Base-by-base conservation (phyloP, 148 eudicot species). In the Rhododendron kiyosumense region DNA sequence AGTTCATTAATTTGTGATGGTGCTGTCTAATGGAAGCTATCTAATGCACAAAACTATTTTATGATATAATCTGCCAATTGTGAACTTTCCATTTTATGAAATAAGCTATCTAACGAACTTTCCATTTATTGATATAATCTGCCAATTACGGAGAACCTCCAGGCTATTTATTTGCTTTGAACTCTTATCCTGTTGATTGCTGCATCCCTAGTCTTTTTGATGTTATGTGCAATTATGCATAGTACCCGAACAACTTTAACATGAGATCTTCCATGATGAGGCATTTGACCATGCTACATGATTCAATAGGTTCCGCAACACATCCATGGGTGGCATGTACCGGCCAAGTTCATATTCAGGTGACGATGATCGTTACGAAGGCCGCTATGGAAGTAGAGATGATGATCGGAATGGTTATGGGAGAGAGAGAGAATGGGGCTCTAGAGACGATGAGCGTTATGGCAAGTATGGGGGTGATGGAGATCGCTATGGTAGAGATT, bases 391-490 rank as follows among this genome's bases (percentile, higher is more conserved):
- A 84, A 87, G 90, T 83, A 87, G 92, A 90, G 92, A 95, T 79
- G 96, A 95, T 73, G 98, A 95, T 63, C 89, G 94, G 57, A 93
- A 95, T 90, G 95, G 95, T 49, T 90, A 95, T 91, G 98, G 95
- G 88, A 91, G 95, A 87, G 99, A 95, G 43, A 92, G 93, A 90
- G 98, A 94, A 65, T 78, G 92, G 89, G 89, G 95, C 83, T 86
- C 77, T 49, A 87, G 91, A 85, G 96, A 94, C 84, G 95, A 94
- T 87, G 97, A 93, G 51, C 89, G 87, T 61, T 93, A 93, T 91
- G 96, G 96, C 86, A 92, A 88, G 45, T 88, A 90, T 89, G 95
- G 91, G 73, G 93, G 92, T 85, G 95, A 94, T 69, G 94, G 92
- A 78, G 98, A 94, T 84, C 93, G 92, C 74, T 88, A 92, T 83